Percentiles rank a stretch among this genome's conserved stretches.
Conservation (phyloP, 345 rosid species). For the Euphorbia pulcherrima region DNA sequence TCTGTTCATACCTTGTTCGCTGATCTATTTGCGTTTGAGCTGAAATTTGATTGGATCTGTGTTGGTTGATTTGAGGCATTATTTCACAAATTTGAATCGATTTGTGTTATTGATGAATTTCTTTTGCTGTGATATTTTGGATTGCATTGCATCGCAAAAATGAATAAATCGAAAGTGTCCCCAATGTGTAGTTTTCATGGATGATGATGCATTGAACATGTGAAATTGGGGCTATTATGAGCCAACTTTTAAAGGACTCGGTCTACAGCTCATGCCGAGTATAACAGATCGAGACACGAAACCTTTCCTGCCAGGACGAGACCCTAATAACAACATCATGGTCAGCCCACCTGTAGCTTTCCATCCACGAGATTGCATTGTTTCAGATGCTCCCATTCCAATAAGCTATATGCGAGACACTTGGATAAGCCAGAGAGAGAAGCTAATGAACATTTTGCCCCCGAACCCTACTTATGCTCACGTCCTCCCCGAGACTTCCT, state of each 20-base stretch:
- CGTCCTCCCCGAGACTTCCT: constrained; percentile 58
- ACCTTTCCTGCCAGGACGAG: constrained; percentile 65
- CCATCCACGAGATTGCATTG: constrained; percentile 54
- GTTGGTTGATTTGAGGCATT: constrained; percentile 7
- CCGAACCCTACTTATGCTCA: constrained; percentile 36
- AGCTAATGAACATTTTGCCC: constrained; percentile 57
- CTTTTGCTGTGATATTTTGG: neutral
- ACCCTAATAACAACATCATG: constrained; percentile 48
- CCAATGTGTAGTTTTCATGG: constrained; percentile 55
- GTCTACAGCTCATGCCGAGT: constrained; percentile 77
- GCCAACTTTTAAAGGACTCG: constrained; percentile 59
- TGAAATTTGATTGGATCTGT: constrained; percentile 14
- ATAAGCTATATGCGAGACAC: constrained; percentile 58
- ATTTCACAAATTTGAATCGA: too few relatives aligned
- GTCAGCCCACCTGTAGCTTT: constrained; percentile 45
- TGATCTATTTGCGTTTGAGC: constrained; percentile 6
- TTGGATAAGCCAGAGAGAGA: constrained; percentile 75
- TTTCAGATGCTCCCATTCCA: constrained; percentile 49
- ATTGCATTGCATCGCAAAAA: neutral
- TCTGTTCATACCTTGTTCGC: neutral
- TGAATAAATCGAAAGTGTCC: constrained; percentile 4
- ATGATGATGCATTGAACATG: constrained; percentile 64
- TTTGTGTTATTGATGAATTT: neutral
- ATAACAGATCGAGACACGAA: constrained; percentile 70
- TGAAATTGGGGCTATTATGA: constrained; percentile 90